A percentile compares a stretch with the other conserved stretches of the same genome.
Conservation (phyloP, 176 grass and related monocot species). For the Chloris gayana region DNA sequence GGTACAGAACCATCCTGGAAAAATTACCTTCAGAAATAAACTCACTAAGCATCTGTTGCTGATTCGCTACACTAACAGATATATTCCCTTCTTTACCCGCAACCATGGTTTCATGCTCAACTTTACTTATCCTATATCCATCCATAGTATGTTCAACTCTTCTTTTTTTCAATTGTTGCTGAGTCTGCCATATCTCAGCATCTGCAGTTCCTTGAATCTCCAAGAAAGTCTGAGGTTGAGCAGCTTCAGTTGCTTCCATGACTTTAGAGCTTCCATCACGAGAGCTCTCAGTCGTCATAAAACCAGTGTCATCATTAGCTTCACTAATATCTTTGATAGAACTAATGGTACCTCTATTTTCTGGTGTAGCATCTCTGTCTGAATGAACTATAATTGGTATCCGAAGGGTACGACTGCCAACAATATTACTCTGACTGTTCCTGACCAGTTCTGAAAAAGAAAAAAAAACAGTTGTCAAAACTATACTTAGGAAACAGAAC, state of each 20-base stretch:
- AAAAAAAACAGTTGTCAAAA: slow-evolving; percentile 24
- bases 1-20: not conserved
- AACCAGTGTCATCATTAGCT: not conserved
- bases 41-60: not conserved
- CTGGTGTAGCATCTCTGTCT: slow-evolving; percentile 27
- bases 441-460: slow-evolving; percentile 45
- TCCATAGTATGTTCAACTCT: slow-evolving; percentile 34
- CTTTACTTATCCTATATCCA: slow-evolving; percentile 1
- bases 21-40: slow-evolving; percentile 49
- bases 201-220: slow-evolving; percentile 32
- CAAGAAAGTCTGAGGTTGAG: slow-evolving; percentile 33
- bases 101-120: slow-evolving; percentile 13
- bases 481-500: not conserved
- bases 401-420: slow-evolving; percentile 46
- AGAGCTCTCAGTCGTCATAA: slow-evolving; percentile 19
- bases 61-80: not conserved
- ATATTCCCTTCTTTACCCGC: slow-evolving; percentile 26
- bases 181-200: slow-evolving; percentile 29
- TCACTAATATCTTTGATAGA: slow-evolving; percentile 17
- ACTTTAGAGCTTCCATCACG: slow-evolving; percentile 41
- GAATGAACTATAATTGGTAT: slow-evolving; percentile 33
- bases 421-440: slow-evolving; percentile 12
- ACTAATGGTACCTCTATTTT: slow-evolving; percentile 14
- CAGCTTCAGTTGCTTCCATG: slow-evolving; percentile 35
- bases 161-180: slow-evolving; percentile 40